Evolutionary conservation across 2,329 filamentous ascomycete genomes (phyloP).

Genomic region (Cladophialophora exuberans): DNA sequence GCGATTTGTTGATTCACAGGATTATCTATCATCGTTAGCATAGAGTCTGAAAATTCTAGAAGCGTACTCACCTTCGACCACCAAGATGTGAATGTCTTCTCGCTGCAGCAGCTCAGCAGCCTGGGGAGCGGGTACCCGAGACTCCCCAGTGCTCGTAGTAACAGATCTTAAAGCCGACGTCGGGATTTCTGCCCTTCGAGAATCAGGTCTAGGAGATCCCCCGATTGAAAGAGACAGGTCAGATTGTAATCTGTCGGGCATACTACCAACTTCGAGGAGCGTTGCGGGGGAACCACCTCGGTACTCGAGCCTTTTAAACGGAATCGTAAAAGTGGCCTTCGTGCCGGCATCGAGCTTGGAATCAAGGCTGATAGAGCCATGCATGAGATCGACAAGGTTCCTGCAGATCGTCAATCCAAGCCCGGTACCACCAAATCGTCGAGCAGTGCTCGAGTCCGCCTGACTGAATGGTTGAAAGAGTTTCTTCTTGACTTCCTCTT

Average conservation of each 20-base stretch:
- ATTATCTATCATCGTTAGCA: slow-evolving; percentile 58
- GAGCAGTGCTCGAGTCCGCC: slow-evolving; percentile 76
- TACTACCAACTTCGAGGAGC: slow-evolving; percentile 64
- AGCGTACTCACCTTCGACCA: slow-evolving; percentile 61
- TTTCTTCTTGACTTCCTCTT: slow-evolving; percentile 72
- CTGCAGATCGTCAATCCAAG: slow-evolving; percentile 80
- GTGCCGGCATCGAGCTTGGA: slow-evolving; percentile 71
- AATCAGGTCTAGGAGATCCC: slow-evolving; percentile 23
- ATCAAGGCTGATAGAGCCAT: slow-evolving; percentile 71
- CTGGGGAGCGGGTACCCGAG: too few species aligned
- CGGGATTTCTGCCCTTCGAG: slow-evolving; percentile 1
- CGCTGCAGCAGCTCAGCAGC: too few species aligned
- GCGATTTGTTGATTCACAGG: slow-evolving; percentile 77
- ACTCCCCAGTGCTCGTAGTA: too few species aligned
- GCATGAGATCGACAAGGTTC: slow-evolving; percentile 78
- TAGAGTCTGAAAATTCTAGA: neutral
- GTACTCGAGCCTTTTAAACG: slow-evolving; percentile 71
- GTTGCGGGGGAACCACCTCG: slow-evolving; percentile 48
- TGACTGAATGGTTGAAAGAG: slow-evolving; percentile 83
- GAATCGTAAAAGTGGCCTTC: slow-evolving; percentile 75
- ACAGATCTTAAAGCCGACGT: too few species aligned
- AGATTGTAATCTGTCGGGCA: slow-evolving; percentile 41
- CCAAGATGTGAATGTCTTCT: slow-evolving; percentile 67
- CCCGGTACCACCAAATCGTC: slow-evolving; percentile 78
- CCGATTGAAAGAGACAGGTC: slow-evolving; percentile 42